Evolutionary conservation across 768 basidiomycete genomes (phyloP), one percentile per base, ranked within the genome.

Genomic region (Boletus sp.): DNA sequence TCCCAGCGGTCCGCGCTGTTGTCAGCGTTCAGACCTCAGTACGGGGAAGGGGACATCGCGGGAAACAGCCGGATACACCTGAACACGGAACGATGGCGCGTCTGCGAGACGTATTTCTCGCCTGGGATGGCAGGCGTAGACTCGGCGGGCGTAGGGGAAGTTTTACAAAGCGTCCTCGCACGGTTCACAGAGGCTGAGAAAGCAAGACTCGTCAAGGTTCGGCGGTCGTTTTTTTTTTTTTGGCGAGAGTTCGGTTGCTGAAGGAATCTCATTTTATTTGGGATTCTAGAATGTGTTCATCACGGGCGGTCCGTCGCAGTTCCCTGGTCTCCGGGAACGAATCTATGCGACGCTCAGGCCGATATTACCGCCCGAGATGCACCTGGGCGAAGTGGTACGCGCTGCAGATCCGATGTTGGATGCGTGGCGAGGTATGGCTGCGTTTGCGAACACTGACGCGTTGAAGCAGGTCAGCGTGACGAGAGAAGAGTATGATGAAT

Each of bases 111-210:
- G 1, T 93, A 88, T 78, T 97, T 96, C 74, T 86, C 90, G 27
- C 96, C 96, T 0, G 77, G 76, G n/a, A 94, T 97, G 83, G 95
- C 92, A 2, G 96, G 97, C 2, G 78, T 96, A 17, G 97, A 98
- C 69, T 91, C 87, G 13, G 96, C 97, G 0, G 97, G 97, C 0
- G 72, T 99, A 9, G 89, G 87, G n/a, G 97, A 99, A 71, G 84
- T 98, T 3, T 73, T 94, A 17, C 93, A 91, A 63, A 89, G 83
- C 65, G 80, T 98, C 43, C 78, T 99, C 48, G 77, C 81, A 41
- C 75, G 86, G 48, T 93, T 93, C 72, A 70, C 79, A 4, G 79
- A 83, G 23, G 72, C 72, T 4, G 88, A 94, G 48, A 85, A 90
- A 65, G 77, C 73, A 23, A 76, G 83, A 45, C 77, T 98, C 39